Percentiles rank a stretch among this genome's conserved stretches.
phyloP scores from a whole-genome alignment of 352 stramenopile species.

The Halophytophthora polymorphica region DNA sequence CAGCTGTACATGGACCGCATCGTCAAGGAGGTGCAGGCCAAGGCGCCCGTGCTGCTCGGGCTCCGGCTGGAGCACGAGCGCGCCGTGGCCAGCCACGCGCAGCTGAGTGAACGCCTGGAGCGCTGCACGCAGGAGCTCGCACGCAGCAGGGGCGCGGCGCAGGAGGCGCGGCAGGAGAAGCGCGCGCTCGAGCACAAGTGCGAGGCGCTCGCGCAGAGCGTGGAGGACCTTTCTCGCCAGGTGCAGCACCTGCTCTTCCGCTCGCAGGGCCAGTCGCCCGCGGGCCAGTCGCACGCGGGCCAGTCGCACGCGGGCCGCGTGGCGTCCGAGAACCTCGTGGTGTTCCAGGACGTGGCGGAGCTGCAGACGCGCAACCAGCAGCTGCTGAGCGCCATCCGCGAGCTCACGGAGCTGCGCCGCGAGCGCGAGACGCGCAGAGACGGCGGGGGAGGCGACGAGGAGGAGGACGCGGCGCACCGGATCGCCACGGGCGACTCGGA shows the following conservation, averaged over 20 bases:
- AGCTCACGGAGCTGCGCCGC: slow-evolving; percentile 61
- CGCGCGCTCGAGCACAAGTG: slow-evolving; percentile 64
- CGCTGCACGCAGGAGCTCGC: slow-evolving; percentile 62
- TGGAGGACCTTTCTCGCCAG: slow-evolving; percentile 90
- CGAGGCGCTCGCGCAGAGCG: slow-evolving; percentile 70
- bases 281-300: slow-evolving; percentile 8
- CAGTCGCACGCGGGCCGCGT: no score
- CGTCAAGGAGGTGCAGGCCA: slow-evolving; percentile 90
- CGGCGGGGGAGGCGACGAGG: slow-evolving; percentile 16
- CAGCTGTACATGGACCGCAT: slow-evolving; percentile 91
- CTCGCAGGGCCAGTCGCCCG: slow-evolving; percentile 50
- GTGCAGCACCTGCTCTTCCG: slow-evolving; percentile 88
- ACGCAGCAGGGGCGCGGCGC: slow-evolving; percentile 73
- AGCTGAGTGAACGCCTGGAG: slow-evolving; percentile 71
- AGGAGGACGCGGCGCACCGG: slow-evolving; percentile 31
- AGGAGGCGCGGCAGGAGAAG: slow-evolving; percentile 61
- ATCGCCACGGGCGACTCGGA: slow-evolving; percentile 67
- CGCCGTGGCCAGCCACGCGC: slow-evolving; percentile 78
- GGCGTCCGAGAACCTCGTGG: slow-evolving; percentile 72
- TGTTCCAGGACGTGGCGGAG: slow-evolving; percentile 86
- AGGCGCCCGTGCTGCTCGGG: slow-evolving; percentile 87
- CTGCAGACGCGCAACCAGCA: slow-evolving; percentile 92
- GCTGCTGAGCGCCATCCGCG: slow-evolving; percentile 76
- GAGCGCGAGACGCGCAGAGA: slow-evolving; percentile 4
- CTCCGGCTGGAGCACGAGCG: slow-evolving; percentile 89